Percentiles rank a stretch among this genome's conserved stretches.
phyloP scores from a whole-genome alignment of 306 rosid genomes.

The Betula pendula region DNA sequence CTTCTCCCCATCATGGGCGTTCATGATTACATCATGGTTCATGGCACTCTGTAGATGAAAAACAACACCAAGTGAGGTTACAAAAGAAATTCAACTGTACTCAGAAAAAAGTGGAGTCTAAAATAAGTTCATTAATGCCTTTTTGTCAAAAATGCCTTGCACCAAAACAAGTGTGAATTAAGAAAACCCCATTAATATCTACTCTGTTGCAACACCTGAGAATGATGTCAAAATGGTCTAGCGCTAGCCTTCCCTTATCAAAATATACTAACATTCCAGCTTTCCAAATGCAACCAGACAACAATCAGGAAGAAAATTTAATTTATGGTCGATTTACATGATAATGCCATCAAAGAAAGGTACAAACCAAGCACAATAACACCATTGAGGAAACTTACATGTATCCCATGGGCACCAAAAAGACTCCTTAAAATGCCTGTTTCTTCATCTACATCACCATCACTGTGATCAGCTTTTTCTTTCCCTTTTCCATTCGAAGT shows the following conservation, averaged over 20 bases:
- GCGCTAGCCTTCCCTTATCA: not conserved
- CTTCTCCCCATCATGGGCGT: constrained; percentile 88
- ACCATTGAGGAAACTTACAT: constrained; percentile 55
- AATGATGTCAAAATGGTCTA: not conserved
- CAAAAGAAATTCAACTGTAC: constrained; percentile 11
- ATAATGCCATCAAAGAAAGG: constrained; percentile 14
- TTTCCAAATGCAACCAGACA: not conserved
- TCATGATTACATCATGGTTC: constrained; percentile 88
- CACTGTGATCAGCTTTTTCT: constrained; percentile 46
- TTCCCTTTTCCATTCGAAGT: constrained; percentile 52
- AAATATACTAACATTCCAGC: not conserved
- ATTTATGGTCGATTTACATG: not conserved
- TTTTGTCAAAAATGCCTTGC: not conserved
- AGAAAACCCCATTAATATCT: not conserved
- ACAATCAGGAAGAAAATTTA: not conserved
- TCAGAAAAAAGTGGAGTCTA: not conserved
- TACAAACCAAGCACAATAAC: constrained; percentile 14
- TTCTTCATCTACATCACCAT: constrained; percentile 63
- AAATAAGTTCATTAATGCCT: not conserved
- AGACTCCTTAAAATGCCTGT: constrained; percentile 73
- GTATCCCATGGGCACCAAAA: constrained; percentile 83
- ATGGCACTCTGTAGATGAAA: constrained; percentile 64
- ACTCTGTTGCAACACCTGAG: not conserved
- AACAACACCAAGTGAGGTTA: constrained; percentile 18
- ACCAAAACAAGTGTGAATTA: not conserved